These are phyloP conservation scores for Aspergillus pseudonomiae DNA, from an alignment of 2,329 filamentous ascomycete species.

Conservation along the genomic window DNA sequence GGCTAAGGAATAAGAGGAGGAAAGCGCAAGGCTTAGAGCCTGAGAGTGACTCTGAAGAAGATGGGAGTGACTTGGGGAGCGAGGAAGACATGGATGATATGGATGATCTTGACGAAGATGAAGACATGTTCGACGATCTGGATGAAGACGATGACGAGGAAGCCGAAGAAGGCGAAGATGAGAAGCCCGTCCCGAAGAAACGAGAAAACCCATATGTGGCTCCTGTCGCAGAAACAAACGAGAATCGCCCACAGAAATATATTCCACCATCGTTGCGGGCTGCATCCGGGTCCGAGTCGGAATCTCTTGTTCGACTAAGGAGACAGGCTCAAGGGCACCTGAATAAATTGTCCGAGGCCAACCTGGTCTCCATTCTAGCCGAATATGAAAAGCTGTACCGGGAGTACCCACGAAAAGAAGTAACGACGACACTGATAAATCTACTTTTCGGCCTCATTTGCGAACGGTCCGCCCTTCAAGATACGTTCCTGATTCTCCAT, in stretches of 20 bases:
- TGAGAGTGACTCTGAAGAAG: constrained; percentile 29
- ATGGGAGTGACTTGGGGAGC: constrained; percentile 19
- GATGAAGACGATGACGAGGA: constrained; percentile 32
- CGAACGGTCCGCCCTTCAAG: constrained; percentile 75
- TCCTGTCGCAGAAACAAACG: constrained; percentile 55
- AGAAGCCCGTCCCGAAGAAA: constrained; percentile 47
- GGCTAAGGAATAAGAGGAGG: constrained; percentile 60
- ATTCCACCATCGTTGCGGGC: constrained; percentile 82
- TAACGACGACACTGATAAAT: constrained; percentile 78
- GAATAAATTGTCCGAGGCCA: constrained; percentile 91
- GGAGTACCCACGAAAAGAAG: constrained; percentile 81
- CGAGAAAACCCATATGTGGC: constrained; percentile 89
- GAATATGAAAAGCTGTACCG: constrained; percentile 84
- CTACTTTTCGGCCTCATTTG: constrained; percentile 77
- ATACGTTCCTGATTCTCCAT: constrained; percentile 87
- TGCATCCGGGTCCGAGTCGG: constrained; percentile 63
- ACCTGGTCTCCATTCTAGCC: constrained; percentile 78
- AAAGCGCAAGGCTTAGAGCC: constrained; percentile 49
- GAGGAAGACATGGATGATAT: constrained; percentile 31
- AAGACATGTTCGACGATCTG: constrained; percentile 28
- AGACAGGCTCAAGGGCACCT: constrained; percentile 85
- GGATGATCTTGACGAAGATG: constrained; percentile 35
- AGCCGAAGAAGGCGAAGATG: constrained; percentile 43
- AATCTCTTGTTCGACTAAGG: constrained; percentile 69
- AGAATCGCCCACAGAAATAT: constrained; percentile 67